Base-by-base conservation (phyloP, 306 rosid genomes). In the Hippophae tibetana region DNA sequence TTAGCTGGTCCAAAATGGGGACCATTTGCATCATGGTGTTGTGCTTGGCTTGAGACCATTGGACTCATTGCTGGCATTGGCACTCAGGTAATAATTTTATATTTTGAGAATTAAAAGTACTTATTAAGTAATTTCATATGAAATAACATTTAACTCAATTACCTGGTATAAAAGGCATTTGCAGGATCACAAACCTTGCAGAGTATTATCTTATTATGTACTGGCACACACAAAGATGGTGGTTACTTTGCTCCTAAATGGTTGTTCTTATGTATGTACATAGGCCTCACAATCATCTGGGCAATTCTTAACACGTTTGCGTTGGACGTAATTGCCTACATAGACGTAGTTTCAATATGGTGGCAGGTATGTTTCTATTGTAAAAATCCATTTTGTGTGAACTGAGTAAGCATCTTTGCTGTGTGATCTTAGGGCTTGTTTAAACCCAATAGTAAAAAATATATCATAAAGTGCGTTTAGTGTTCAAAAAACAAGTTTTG, bases 1-100 rank as follows among this genome's bases (percentile, higher is more conserved):
- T 79, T 89, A 68, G 94, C 97, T 9, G 97, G 96, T 26, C 89
- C 95, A 4, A 83, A 74, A 67, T 85, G 95, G 95, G 97, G 97
- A 49, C 95, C 97, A 57, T 83, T 89, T 62, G 90, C 97, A 57
- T 89, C 97, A 11, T 89, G 97, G 95, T 83, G 89, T 43, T 85
- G 95, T 62, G 97, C 95, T 63, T 89, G 97, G 97, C 95, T 89
- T 8, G 97, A 89, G 72, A 75, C 86, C 49, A 81, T 89, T 59
- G 97, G 97, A 6, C 90, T 89, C 47, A 65, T 83, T 69, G 90
- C 97, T 7, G 95, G 90, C 52, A 83, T 89, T 6, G 90, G 97
- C 40, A 83, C 96, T 59, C 96, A 89, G 94, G 96, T 89, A 70
- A 45, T 58, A 65, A 11, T 51, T 8, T 48, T 47, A 8, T 60